Percentiles rank a stretch among this genome's conserved stretches.
Conservation (phyloP, 164 flowering plant species). For the Vitis labrusca region DNA sequence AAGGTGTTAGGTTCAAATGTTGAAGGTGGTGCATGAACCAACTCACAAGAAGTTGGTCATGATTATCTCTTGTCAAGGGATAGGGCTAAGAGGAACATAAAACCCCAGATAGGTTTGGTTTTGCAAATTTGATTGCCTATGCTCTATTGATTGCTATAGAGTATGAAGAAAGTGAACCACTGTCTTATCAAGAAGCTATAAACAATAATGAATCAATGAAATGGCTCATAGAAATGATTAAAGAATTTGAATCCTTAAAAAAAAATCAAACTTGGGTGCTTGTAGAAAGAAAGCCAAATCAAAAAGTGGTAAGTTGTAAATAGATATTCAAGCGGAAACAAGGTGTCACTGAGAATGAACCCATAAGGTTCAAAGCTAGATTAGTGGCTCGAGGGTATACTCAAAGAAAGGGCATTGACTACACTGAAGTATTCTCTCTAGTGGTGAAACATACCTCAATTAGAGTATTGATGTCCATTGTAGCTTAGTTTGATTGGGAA, state of each 20-base stretch:
- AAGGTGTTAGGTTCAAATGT: no score
- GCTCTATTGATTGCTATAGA: neutral
- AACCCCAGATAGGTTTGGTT: neutral
- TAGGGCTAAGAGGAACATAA: neutral
- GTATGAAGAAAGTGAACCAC: constrained; percentile 3
- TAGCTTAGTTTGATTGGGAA: no score
- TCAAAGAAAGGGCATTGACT: no score
- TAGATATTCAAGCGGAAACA: neutral
- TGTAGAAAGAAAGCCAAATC: neutral
- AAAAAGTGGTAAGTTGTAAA: constrained; percentile 10
- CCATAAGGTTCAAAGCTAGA: no score
- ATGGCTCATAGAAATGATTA: neutral
- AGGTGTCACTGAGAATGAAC: no score
- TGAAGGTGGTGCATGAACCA: no score
- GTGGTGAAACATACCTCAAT: no score
- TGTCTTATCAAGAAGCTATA: constrained; percentile 9
- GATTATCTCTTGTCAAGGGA: neutral
- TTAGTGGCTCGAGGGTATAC: no score
- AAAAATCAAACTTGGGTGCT: constrained; percentile 19
- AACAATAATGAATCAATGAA: neutral
- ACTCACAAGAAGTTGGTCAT: no score
- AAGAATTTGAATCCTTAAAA: constrained; percentile 19
- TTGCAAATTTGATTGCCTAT: constrained; percentile 5
- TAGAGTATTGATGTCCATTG: no score
- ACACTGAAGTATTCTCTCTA: no score